A percentile compares a stretch with the other conserved stretches of the same genome.
Conservation (phyloP, 169 alveolate species). For the Cryptosporidium xiaoi region DNA sequence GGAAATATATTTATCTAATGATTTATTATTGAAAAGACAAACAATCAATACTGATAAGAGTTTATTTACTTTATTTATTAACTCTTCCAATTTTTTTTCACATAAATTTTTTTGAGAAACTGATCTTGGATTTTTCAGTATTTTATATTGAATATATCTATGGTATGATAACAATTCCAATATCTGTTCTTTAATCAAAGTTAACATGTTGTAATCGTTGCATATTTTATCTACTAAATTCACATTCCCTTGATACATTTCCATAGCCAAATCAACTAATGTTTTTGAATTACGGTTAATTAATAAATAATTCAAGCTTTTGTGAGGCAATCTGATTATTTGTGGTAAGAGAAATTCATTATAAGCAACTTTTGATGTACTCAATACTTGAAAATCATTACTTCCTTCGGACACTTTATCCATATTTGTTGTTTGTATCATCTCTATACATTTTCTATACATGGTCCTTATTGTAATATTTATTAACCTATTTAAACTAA, state of each 20-base stretch:
- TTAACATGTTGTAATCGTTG: background rate
- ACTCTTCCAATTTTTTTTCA: background rate
- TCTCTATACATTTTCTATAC: slow-evolving; percentile 21
- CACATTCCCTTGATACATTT: background rate
- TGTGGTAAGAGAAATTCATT: background rate
- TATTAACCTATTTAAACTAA: background rate
- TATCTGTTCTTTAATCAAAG: background rate
- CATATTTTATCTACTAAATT: background rate
- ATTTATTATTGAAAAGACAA: background rate
- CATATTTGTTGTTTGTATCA: background rate
- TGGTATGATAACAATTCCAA: background rate
- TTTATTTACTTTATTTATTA: background rate
- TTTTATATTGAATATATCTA: slow-evolving; percentile 4
- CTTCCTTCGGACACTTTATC: background rate
- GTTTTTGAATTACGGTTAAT: background rate
- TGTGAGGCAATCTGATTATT: background rate
- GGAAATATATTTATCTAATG: no score
- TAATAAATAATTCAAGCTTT: background rate
- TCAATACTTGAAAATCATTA: background rate
- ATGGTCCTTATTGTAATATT: background rate
- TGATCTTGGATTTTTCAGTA: background rate
- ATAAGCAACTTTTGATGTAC: background rate
- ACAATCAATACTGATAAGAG: background rate
- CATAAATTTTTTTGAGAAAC: background rate
- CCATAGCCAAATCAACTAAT: no score